phyloP scores from a whole-genome alignment of 805 yeast species.

The Candida montana region DNA sequence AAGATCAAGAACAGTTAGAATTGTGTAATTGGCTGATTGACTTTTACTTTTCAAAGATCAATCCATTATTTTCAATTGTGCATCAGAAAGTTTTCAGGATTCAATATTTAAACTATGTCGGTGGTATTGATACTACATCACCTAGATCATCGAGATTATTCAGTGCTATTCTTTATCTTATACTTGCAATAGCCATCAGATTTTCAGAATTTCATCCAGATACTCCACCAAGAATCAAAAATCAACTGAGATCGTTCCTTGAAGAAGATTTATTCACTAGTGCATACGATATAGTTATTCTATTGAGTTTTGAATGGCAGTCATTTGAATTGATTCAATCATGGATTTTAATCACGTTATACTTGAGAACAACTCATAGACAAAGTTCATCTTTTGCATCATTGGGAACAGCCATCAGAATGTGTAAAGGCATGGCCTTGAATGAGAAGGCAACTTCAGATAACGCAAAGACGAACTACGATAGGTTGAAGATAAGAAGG shows the following conservation, averaged over 20 bases:
- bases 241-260: constrained; percentile 19
- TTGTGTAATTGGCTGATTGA: constrained; percentile 30
- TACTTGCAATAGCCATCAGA: constrained; percentile 46
- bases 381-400: constrained; percentile 40
- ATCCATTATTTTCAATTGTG: constrained; percentile 47
- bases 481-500: constrained; percentile 41
- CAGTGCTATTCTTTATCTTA: constrained; percentile 44
- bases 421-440: constrained; percentile 41
- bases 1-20: constrained; percentile 13
- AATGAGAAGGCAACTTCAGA: constrained; percentile 27
- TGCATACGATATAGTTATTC: constrained; percentile 32
- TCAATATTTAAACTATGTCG: constrained; percentile 34
- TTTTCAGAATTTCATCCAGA: constrained; percentile 36
- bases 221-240: constrained; percentile 13
- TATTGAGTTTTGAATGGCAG: constrained; percentile 46
- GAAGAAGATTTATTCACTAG: constrained; percentile 41
- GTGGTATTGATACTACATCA: constrained; percentile 24
- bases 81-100: constrained; percentile 50
- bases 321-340: constrained; percentile 45
- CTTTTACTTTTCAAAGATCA: constrained; percentile 43
- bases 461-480: constrained; percentile 25
- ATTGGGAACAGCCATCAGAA: constrained; percentile 36
- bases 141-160: constrained; percentile 40
- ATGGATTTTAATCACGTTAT: constrained; percentile 42
- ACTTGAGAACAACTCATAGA: constrained; percentile 39